Conservation (phyloP, 208 protist genomes). For the Trypanosoma congolense region DNA sequence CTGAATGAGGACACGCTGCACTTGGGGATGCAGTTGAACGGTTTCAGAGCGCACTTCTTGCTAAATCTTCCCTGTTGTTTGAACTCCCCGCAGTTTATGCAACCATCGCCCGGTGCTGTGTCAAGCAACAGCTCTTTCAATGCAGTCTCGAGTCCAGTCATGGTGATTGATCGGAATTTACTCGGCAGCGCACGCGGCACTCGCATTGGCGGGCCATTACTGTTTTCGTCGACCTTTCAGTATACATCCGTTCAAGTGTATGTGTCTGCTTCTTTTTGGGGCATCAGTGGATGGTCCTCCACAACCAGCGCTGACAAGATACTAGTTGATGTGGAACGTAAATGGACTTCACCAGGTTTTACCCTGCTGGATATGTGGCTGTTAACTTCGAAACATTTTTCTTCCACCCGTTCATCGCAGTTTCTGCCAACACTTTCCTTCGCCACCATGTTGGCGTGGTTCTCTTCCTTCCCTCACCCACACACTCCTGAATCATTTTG, state of each 20-base stretch:
- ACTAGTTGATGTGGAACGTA: slow-evolving; percentile 1
- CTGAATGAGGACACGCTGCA: too few species aligned
- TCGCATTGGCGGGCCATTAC: background rate
- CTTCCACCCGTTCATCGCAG: slow-evolving; percentile 1
- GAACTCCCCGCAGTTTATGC: background rate
- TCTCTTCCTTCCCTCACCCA: too few species aligned
- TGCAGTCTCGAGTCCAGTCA: background rate
- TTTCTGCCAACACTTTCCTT: slow-evolving; percentile 8
- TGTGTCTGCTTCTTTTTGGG: background rate
- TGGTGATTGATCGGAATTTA: background rate
- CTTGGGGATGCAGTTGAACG: background rate
- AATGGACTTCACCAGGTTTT: slow-evolving; percentile 5
- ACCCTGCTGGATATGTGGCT: background rate
- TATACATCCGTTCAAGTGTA: background rate
- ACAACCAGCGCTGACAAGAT: background rate
- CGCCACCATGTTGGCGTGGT: background rate
- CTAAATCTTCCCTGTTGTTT: background rate
- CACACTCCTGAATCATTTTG: background rate
- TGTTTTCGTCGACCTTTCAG: background rate
- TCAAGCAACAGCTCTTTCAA: background rate
- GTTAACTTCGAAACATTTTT: background rate
- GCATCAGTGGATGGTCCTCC: background rate
- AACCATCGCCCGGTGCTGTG: background rate
- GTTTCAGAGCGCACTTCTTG: background rate
- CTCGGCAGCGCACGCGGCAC: background rate